These are phyloP conservation scores for Adenanthera pavonina DNA, from an alignment of 306 rosid species.

Conservation along the genomic window DNA sequence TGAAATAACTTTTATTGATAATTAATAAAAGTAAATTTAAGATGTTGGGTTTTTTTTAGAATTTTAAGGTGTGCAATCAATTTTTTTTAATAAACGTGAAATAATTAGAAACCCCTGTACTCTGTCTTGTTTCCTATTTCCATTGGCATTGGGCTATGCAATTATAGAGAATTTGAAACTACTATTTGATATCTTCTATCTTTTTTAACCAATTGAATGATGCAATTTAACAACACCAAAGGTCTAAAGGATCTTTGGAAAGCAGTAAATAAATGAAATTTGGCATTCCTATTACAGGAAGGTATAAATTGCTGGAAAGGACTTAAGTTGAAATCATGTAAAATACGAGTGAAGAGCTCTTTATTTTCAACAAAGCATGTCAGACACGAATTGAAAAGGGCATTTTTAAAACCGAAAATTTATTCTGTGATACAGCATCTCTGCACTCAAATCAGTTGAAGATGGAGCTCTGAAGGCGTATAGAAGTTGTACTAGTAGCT, in stretches of 20 bases:
- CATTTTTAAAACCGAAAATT: slow-evolving; percentile 29
- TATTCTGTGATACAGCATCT: slow-evolving; percentile 62
- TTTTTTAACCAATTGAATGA: not conserved
- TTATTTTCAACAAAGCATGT: not conserved
- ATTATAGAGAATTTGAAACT: not conserved
- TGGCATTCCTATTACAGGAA: slow-evolving; percentile 1
- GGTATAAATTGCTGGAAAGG: not conserved
- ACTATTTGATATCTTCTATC: slow-evolving; percentile 1
- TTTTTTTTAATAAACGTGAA: no score
- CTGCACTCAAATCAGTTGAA: slow-evolving; percentile 84
- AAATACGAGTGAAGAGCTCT: slow-evolving; percentile 1
- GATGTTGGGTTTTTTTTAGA: no score
- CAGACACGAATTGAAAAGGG: slow-evolving; percentile 1
- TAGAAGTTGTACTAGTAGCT: slow-evolving; percentile 51
- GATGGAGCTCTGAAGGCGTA: slow-evolving; percentile 79
- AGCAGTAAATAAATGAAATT: slow-evolving; percentile 9
- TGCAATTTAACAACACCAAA: slow-evolving; percentile 19
- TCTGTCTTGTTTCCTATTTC: not conserved
- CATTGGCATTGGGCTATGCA: slow-evolving; percentile 22
- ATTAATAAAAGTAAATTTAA: no score
- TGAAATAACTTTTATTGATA: no score
- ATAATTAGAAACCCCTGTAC: no score
- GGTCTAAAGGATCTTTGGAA: slow-evolving; percentile 8
- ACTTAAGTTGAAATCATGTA: slow-evolving; percentile 1
- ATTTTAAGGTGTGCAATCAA: no score